Evolutionary conservation across 108 stramenopile genomes (phyloP), one percentile per base, ranked within the genome.

Genomic region (Cyclotella choctawhatcheeana): DNA sequence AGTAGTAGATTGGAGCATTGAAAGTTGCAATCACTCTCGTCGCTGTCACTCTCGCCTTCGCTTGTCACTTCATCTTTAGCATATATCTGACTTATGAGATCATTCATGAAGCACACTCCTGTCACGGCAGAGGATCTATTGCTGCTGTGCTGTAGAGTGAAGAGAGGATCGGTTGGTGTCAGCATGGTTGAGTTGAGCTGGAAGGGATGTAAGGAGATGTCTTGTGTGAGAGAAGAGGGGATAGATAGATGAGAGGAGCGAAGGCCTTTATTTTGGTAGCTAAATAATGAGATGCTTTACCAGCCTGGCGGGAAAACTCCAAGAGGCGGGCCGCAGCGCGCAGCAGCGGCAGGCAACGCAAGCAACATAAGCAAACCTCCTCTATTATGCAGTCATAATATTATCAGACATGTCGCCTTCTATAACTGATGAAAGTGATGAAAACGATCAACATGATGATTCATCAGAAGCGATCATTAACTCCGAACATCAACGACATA

Each of bases 81-180:
- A 18, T 14, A 32, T 24, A 18, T 53, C n/a, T 35, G 34, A 20
- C 20, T 35, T 1, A 61, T 43, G 0, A 60, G 66, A 56, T 80
- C 61, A 37, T 60, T 68, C n/a, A 76, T 43, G 24, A 80, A 80
- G 35, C 79, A 80, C 17, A 80, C 74, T 27, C 69, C 79, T 22
- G 74, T 76, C 55, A 80, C 79, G 14, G 69, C 67, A 31, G 74
- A 60, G 1, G 16, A 27, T 33, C 43, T 18, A 50, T 27, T 59
- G 71, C 45, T 7, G 71, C 35, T 31, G n/a, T n/a, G n/a, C n/a
- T 77, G 71, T 13, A 77, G 71, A 40, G 71, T 77, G 27, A 77
- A 77, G 53, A 77, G 71, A 18, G 76, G 51, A 33, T 77, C 76
- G 21, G 62, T 71, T 0, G 60, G 14, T 22, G 66, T 67, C 24